Evolutionary conservation across 441 rosid species (phyloP).

Genomic region (Hura crepitans): DNA sequence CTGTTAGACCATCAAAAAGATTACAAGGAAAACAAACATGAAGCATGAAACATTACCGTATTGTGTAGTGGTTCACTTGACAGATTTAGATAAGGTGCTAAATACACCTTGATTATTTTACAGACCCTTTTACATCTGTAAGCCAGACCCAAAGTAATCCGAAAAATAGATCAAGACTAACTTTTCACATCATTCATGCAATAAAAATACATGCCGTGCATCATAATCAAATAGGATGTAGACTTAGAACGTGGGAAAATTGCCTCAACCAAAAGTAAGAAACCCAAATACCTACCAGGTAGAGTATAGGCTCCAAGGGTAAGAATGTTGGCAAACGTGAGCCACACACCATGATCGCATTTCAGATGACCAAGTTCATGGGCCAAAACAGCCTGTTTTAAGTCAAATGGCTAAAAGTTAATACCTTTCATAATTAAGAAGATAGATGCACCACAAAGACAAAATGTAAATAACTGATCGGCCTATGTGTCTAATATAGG

Average conservation of each 20-base stretch:
- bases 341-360: slow-evolving; percentile 97
- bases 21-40: not conserved
- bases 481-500: not conserved
- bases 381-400: slow-evolving; percentile 81
- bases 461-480: not conserved
- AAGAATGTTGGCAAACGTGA: slow-evolving; percentile 87
- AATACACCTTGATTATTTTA: not conserved
- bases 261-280: slow-evolving; percentile 9
- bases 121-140: not conserved
- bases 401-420: slow-evolving; percentile 23
- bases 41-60: not conserved
- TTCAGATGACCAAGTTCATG: slow-evolving; percentile 95
- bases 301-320: slow-evolving; percentile 81
- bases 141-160: not conserved
- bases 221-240: not conserved
- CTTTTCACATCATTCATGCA: not conserved
- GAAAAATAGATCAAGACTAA: not conserved
- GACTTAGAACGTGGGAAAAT: not conserved
- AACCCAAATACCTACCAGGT: slow-evolving; percentile 54
- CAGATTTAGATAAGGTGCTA: not conserved
- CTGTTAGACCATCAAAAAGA: not conserved
- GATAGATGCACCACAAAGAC: not conserved
- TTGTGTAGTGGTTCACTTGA: not conserved
- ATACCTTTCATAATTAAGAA: slow-evolving; percentile 22
- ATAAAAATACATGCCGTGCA: slow-evolving; percentile 1